Conservation (phyloP, 208 protist genomes). For the Porcisia hertigi region DNA sequence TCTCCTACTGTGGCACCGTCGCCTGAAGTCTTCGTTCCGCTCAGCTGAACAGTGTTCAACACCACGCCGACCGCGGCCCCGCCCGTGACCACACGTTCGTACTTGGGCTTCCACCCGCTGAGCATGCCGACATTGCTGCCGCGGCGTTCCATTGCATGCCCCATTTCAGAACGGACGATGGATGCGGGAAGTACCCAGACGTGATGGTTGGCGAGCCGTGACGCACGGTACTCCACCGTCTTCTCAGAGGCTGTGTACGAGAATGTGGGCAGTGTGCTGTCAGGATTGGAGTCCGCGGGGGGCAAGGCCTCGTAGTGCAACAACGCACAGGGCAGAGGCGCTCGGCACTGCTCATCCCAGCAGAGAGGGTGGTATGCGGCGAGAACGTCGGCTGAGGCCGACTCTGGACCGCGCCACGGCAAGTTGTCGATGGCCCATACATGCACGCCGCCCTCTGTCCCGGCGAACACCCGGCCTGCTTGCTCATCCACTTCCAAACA, state of each 20-base stretch:
- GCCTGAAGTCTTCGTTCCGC: neutral
- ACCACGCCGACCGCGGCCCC: constrained; percentile 64
- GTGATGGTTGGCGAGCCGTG: constrained; percentile 61
- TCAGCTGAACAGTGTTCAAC: constrained; percentile 44
- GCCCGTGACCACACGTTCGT: constrained; percentile 43
- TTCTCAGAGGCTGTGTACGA: neutral
- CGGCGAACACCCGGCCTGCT: constrained; percentile 52
- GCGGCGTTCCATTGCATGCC: neutral
- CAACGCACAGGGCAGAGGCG: constrained; percentile 34
- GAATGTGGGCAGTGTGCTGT: neutral
- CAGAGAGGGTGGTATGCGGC: constrained; percentile 45
- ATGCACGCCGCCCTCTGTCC: constrained; percentile 60
- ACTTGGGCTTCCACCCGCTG: constrained; percentile 76
- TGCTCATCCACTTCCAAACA: constrained; percentile 57
- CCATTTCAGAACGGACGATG: constrained; percentile 35
- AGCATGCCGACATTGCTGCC: neutral
- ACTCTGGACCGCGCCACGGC: constrained; percentile 46
- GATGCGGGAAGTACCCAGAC: constrained; percentile 49
- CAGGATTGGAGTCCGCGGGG: neutral
- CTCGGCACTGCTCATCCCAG: constrained; percentile 41
- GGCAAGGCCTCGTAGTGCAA: neutral
- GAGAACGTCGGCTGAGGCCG: neutral
- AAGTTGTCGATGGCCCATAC: constrained; percentile 64
- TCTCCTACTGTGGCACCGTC: constrained; percentile 1
- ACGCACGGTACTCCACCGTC: constrained; percentile 40